These are phyloP conservation scores for Brassica hybrid DNA, from an alignment of 441 rosid species.

Conservation along the genomic window DNA sequence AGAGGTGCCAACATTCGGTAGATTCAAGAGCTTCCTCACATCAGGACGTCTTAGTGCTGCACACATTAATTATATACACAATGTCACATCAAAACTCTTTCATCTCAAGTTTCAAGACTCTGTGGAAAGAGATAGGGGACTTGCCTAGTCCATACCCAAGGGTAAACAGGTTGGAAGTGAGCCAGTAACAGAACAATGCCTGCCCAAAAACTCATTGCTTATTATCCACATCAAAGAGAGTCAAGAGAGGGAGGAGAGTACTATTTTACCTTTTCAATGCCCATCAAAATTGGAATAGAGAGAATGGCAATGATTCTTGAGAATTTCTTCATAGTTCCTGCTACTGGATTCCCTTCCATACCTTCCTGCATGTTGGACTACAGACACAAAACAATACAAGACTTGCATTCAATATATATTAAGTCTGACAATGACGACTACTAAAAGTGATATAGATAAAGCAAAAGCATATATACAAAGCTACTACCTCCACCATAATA, in stretches of 20 bases:
- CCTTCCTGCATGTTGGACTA: constrained; percentile 61
- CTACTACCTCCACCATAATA: constrained; percentile 55
- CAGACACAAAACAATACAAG: constrained; percentile 14
- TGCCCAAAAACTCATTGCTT: constrained; percentile 28
- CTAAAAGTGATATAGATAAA: neutral
- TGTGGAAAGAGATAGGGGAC: constrained; percentile 20
- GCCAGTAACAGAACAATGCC: constrained; percentile 66
- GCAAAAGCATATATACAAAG: constrained; percentile 1
- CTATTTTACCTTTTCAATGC: constrained; percentile 48
- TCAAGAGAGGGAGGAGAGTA: neutral
- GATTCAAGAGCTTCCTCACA: constrained; percentile 49
- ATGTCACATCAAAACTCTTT: constrained; percentile 16
- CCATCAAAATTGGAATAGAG: constrained; percentile 50
- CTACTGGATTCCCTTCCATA: constrained; percentile 52
- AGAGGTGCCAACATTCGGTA: constrained; percentile 38
- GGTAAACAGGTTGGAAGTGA: constrained; percentile 58
- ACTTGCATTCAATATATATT: neutral
- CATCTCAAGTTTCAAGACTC: neutral
- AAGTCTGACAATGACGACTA: neutral
- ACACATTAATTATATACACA: constrained; percentile 18
- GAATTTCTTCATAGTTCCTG: constrained; percentile 55
- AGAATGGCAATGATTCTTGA: constrained; percentile 54
- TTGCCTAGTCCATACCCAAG: constrained; percentile 53
- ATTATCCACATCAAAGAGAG: constrained; percentile 6
- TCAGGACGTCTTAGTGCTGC: constrained; percentile 53